A percentile compares a stretch with the other conserved stretches of the same genome.
phyloP scores from a whole-genome alignment of 2,329 filamentous ascomycete species.

The Monosporascus sp. region DNA sequence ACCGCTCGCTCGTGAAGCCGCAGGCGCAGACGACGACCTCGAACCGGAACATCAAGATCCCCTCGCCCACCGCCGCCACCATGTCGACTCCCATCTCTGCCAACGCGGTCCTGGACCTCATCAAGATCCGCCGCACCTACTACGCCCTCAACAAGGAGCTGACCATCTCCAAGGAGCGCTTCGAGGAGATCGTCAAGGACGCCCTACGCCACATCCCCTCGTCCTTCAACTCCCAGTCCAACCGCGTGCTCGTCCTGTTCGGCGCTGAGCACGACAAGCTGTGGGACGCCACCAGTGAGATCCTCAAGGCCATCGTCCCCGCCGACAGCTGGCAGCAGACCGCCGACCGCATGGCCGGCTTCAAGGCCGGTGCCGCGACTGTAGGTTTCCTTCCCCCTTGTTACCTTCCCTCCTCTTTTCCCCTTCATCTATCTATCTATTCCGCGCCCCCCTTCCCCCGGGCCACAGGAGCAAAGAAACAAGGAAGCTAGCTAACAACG shows the following conservation, averaged over 20 bases:
- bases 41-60: slow-evolving; percentile 15
- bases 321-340: slow-evolving; percentile 55
- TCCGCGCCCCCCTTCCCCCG: background rate
- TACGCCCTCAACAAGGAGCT: slow-evolving; percentile 65
- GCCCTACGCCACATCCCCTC: slow-evolving; percentile 67
- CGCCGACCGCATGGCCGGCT: slow-evolving; percentile 39
- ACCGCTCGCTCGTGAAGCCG: slow-evolving; percentile 7
- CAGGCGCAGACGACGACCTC: slow-evolving; percentile 9
- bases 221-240: slow-evolving; percentile 85
- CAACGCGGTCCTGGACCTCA: slow-evolving; percentile 55
- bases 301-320: slow-evolving; percentile 65
- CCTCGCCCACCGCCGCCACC: slow-evolving; percentile 26
- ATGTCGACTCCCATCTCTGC: slow-evolving; percentile 40
- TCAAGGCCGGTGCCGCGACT: slow-evolving; percentile 71
- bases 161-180: slow-evolving; percentile 49
- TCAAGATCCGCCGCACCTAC: slow-evolving; percentile 64
- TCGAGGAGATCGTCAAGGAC: slow-evolving; percentile 61
- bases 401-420: background rate
- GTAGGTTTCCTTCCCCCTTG: slow-evolving; percentile 41
- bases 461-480: background rate
- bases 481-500: background rate
- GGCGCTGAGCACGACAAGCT: slow-evolving; percentile 81
- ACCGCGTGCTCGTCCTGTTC: slow-evolving; percentile 73
- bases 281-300: slow-evolving; percentile 68
- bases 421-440: background rate